phyloP scores from a whole-genome alignment of 2,329 filamentous ascomycete species.

The Sporothrix sp. region DNA sequence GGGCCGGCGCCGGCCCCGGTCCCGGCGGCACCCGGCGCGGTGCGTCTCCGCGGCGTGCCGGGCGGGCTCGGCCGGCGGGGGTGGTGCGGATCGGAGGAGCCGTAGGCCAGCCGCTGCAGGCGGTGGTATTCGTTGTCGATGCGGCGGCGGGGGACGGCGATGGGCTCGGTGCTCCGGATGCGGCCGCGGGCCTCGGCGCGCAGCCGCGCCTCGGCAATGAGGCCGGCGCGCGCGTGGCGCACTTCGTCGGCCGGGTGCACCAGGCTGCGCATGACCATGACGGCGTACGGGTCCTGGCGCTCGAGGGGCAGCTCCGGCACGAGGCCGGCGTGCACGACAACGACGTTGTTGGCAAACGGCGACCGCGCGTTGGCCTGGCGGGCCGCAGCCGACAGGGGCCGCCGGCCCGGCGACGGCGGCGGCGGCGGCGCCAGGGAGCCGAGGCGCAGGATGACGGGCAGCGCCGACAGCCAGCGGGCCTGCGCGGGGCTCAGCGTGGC shows the following conservation, averaged over 20 bases:
- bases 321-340: slow-evolving; percentile 78
- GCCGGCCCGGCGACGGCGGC: too few relatives aligned
- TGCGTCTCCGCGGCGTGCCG: neutral
- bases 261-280: slow-evolving; percentile 88
- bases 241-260: slow-evolving; percentile 49
- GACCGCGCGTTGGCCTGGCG: slow-evolving; percentile 2
- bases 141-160: slow-evolving; percentile 13
- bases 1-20: slow-evolving; percentile 3
- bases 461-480: slow-evolving; percentile 56
- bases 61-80: slow-evolving; percentile 6
- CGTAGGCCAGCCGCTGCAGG: slow-evolving; percentile 14
- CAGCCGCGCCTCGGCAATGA: slow-evolving; percentile 29
- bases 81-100: slow-evolving; percentile 13
- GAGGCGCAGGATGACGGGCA: slow-evolving; percentile 68
- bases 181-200: slow-evolving; percentile 17
- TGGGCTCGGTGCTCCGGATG: slow-evolving; percentile 11
- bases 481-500: slow-evolving; percentile 48
- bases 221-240: slow-evolving; percentile 25
- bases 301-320: slow-evolving; percentile 63
- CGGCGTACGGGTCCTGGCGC: slow-evolving; percentile 64
- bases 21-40: too few relatives aligned
- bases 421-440: slow-evolving; percentile 39
- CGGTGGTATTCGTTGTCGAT: slow-evolving; percentile 19
- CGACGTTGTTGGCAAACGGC: slow-evolving; percentile 36
- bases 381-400: slow-evolving; percentile 26